phyloP scores from a whole-genome alignment of 176 grass and related monocot species.

The Avena sativa region DNA sequence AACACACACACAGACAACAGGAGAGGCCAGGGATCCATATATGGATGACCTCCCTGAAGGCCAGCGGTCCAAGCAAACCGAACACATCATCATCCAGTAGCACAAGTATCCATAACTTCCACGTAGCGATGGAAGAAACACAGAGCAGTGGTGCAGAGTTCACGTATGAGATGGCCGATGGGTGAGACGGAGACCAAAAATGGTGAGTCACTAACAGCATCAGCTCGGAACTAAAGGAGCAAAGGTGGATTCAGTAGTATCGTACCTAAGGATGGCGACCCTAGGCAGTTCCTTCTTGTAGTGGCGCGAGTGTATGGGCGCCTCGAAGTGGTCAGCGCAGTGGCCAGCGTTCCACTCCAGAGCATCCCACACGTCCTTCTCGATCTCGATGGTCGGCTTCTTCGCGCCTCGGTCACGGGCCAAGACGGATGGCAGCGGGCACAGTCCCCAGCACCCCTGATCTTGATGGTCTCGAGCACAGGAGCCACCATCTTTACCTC shows the following conservation, averaged over 20 bases:
- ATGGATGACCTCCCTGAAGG: not conserved
- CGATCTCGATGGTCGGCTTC: not conserved
- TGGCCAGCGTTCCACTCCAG: slow-evolving; percentile 26
- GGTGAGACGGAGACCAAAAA: not conserved
- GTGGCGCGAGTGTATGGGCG: not conserved
- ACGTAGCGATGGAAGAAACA: not conserved
- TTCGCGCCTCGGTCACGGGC: not conserved
- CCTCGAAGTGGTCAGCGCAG: not conserved
- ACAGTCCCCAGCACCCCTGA: slow-evolving; percentile 30
- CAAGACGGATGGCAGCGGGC: not conserved
- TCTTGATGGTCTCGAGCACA: not conserved
- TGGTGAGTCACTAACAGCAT: not conserved
- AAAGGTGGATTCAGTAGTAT: not conserved
- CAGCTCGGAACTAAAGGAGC: not conserved
- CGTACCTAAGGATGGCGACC: slow-evolving; percentile 18
- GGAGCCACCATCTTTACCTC: not conserved
- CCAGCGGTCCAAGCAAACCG: not conserved
- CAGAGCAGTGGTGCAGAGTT: not conserved
- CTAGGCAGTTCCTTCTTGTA: slow-evolving; percentile 23
- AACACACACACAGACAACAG: not conserved
- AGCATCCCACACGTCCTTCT: slow-evolving; percentile 26
- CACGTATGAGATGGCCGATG: not conserved
- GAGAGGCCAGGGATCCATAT: too few species aligned
- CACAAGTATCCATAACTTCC: not conserved
- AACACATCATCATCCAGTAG: not conserved